These are phyloP conservation scores for Aspergillus tamarii DNA, from an alignment of 2,329 filamentous ascomycete genomes.

Conservation along the genomic window DNA sequence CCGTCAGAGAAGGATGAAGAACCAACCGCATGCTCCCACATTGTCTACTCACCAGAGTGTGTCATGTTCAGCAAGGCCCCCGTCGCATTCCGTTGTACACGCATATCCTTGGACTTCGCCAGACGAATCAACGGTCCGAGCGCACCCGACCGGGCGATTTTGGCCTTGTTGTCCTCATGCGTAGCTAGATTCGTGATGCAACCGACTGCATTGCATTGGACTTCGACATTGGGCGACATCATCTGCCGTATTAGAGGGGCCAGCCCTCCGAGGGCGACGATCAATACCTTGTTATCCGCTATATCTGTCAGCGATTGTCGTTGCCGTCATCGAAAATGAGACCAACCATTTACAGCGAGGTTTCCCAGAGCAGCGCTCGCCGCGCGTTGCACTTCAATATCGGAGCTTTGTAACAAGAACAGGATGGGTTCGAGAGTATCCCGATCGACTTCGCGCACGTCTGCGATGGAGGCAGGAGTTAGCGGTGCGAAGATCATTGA, in stretches of 20 bases:
- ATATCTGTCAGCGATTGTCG: slow-evolving; percentile 47
- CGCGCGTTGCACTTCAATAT: slow-evolving; percentile 95
- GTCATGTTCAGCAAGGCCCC: slow-evolving; percentile 98
- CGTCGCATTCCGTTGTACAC: slow-evolving; percentile 95
- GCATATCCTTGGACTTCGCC: slow-evolving; percentile 97
- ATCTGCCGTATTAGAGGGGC: slow-evolving; percentile 94
- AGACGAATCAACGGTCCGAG: slow-evolving; percentile 86
- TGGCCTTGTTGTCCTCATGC: slow-evolving; percentile 98
- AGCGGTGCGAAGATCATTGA: background rate
- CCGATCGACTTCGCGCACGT: slow-evolving; percentile 93
- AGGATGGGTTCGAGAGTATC: slow-evolving; percentile 96
- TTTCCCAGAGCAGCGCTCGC: slow-evolving; percentile 96
- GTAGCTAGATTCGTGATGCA: slow-evolving; percentile 98
- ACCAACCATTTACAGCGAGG: slow-evolving; percentile 87
- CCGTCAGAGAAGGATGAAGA: slow-evolving; percentile 24
- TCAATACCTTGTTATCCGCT: slow-evolving; percentile 98
- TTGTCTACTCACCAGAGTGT: slow-evolving; percentile 74
- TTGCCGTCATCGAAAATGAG: slow-evolving; percentile 15
- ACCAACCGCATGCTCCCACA: background rate
- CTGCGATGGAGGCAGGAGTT: slow-evolving; percentile 51
- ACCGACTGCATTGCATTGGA: slow-evolving; percentile 97
- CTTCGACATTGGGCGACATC: slow-evolving; percentile 96
- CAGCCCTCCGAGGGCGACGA: slow-evolving; percentile 88
- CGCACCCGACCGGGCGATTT: slow-evolving; percentile 93
- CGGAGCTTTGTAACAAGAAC: slow-evolving; percentile 88